These are phyloP conservation scores for Alternaria sp. DNA, from an alignment of 2,329 filamentous ascomycete species.

Conservation along the genomic window DNA sequence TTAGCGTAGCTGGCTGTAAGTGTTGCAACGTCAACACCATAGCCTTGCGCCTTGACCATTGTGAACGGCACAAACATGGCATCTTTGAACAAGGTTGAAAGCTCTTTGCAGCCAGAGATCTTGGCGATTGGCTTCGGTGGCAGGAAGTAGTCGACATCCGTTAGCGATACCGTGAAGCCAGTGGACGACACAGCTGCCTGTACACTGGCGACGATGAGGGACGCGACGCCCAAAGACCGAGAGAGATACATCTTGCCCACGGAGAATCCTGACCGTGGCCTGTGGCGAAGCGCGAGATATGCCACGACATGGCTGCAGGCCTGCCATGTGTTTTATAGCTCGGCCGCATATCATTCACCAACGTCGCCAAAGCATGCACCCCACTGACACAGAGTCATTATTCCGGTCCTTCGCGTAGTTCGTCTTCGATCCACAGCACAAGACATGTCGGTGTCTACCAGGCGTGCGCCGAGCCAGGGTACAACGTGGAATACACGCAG, in stretches of 20 bases:
- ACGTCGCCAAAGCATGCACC: background rate
- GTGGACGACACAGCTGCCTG: constrained; percentile 43
- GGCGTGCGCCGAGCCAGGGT: background rate
- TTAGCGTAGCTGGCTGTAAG: constrained; percentile 40
- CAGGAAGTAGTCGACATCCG: constrained; percentile 53
- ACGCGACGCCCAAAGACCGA: constrained; percentile 9
- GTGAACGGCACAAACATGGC: constrained; percentile 51
- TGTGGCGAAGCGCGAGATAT: background rate
- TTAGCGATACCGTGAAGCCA: constrained; percentile 53
- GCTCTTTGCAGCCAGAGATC: constrained; percentile 33
- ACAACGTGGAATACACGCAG: background rate
- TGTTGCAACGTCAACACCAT: background rate
- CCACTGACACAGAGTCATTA: constrained; percentile 2
- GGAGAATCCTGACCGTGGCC: background rate
- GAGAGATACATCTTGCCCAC: constrained; percentile 22
- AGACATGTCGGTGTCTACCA: background rate
- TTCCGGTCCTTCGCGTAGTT: background rate
- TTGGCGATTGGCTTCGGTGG: constrained; percentile 49
- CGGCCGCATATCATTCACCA: background rate
- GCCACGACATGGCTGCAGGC: background rate
- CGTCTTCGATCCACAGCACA: background rate
- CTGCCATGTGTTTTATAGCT: constrained; percentile 2
- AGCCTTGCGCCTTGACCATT: constrained; percentile 41
- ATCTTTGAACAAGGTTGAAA: constrained; percentile 29
- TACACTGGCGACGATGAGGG: constrained; percentile 14